Percentiles rank a stretch among this genome's conserved stretches.
Evolutionary conservation across 2,329 filamentous ascomycete species (phyloP).

Genomic region (Monilinia polystroma): DNA sequence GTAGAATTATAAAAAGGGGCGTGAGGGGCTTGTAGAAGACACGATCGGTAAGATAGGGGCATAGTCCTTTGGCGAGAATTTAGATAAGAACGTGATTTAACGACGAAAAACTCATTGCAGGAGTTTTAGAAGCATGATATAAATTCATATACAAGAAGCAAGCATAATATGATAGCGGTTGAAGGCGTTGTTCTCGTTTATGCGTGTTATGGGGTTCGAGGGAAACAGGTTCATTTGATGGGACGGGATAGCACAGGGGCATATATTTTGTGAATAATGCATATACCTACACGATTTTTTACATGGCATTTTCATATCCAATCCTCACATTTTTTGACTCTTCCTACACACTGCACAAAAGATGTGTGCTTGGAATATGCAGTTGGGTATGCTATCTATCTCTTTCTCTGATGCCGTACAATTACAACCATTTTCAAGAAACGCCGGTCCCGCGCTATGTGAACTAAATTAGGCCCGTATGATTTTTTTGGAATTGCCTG

Average conservation of each 20-base stretch:
- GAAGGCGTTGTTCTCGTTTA: background rate
- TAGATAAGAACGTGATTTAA: conserved; percentile 11
- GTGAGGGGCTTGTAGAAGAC: background rate
- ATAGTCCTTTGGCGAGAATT: background rate
- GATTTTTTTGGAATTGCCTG: background rate
- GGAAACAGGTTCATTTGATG: background rate
- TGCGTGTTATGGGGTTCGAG: background rate
- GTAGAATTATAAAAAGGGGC: background rate
- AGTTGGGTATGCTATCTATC: background rate
- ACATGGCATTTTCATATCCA: background rate
- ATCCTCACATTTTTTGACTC: background rate
- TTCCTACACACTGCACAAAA: background rate
- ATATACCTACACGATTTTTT: background rate
- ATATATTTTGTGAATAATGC: background rate
- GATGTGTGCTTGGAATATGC: background rate
- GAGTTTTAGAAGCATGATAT: background rate
- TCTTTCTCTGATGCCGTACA: background rate
- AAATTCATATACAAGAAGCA: background rate
- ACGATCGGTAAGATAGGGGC: background rate
- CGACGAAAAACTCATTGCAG: background rate
- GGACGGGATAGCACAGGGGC: background rate
- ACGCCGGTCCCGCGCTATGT: background rate
- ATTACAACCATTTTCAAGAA: conserved; percentile 1
- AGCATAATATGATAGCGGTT: background rate
- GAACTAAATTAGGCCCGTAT: background rate